Evolutionary conservation across 768 basidiomycete species (phyloP), one percentile per base, ranked within the genome.

Genomic region (Phanerochaete carnosa): DNA sequence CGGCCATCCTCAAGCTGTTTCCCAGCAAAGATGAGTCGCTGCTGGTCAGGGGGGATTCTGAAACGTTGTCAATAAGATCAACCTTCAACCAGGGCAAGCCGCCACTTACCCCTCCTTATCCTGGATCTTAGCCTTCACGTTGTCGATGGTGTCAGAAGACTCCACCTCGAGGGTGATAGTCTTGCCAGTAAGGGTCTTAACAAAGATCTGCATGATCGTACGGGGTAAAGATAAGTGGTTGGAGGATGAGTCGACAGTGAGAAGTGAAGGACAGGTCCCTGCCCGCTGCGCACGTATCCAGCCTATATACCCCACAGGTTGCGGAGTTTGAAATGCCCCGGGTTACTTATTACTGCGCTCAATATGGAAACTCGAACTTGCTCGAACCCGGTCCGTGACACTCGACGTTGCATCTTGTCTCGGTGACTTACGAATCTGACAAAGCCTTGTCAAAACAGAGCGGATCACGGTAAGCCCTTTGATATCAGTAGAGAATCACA

Each of bases 1-100:
- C 91, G 82, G 47, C 91, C 90, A 71, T 92, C 90, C 74, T 92
- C 90, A 57, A 90, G 81, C 74, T 92, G 90, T 77, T 92, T 92
- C 58, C 89, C 90, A 57, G 89, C 90, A 64, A 90, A 90, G 75
- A 91, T 90, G 56, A 91, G 75, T 51, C 89, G 84, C 70, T 90
- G 89, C 71, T 89, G 88, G 72, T 90, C 89, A 55, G 88, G 89
- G 50, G 87, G 89, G 65, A 90, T 90, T 46, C 83, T 85, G 63
- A 11, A n/a, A 45, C 11, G 11, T 9, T 30, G n/a, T 57, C 35
- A 35, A 55, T 46, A 12, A 55, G 28, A 1, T 9, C 13, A 35
- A 8, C 19, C 9, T 1, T 25, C 2, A 12, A 1, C 9, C 9
- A 35, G 1, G 49, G 32, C 2, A 56, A 29, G 33, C 13, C 15